Base-by-base conservation (phyloP, 2,329 filamentous ascomycete species). In the Alternaria panax region DNA sequence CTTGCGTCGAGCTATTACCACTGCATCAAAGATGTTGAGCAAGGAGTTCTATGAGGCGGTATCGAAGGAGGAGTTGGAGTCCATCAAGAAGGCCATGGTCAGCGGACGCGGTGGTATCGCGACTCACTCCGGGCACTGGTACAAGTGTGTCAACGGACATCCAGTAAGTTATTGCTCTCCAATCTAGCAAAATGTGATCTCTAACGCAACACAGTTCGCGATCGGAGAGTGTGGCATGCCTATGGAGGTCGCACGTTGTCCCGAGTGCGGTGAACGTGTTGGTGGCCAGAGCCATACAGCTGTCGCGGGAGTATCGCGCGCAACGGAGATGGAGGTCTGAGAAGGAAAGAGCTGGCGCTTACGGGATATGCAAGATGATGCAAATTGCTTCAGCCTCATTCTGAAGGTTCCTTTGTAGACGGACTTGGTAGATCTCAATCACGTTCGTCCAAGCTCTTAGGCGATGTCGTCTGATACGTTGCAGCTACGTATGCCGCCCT, bases 171-270 rank as follows among this genome's bases (percentile, higher is more conserved):
- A 24, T 2, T 18, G n/a, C n/a, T 36, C 5, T 28, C 3, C 11
- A 14, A 12, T 20, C 14, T n/a, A 2, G 5, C 3, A n/a, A 12
- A 7, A 14, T 11, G 20, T 12, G 9, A n/a, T n/a, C 42, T 7
- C 57, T 68, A 47, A 68, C 42, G 11, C 5, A 36, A 14, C 2
- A 28, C 24, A 73, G 64, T 84, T 91, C 63, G 86, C 87, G 0
- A 81, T 90, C 30, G 88, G 87, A 1, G 86, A 90, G 60, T 90
- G 88, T 67, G 88, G 88, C 1, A 86, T 87, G 82, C 86, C 88
- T 0, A 89, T 90, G 86, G 61, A 91, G 71, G 54, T 68, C 18
- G 83, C 88, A 1, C 73, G 73, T 2, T 92, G 90, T 64, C 88
- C 89, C 0, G 84, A 91, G 62, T 92, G 89, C 63, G 83, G 81